Evolutionary conservation across 805 yeast genomes (phyloP).

Genomic region (Saccharomycopsis schoenii): DNA sequence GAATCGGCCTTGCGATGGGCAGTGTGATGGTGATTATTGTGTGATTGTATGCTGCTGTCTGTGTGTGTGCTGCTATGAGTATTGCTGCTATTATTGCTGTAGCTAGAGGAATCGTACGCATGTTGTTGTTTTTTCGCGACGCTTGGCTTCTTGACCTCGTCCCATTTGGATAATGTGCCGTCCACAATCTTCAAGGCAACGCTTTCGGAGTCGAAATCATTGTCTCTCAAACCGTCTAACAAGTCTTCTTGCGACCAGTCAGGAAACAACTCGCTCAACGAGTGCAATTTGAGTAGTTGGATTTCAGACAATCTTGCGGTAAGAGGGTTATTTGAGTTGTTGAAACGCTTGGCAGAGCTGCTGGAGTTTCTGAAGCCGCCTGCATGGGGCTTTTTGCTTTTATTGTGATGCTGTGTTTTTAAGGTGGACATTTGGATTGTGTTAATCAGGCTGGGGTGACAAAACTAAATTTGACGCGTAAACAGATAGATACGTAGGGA

Average conservation of each 20-base stretch:
- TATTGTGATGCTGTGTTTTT: constrained; percentile 2
- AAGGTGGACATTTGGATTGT: neutral
- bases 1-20: neutral
- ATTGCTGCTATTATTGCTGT: constrained; percentile 20
- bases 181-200: constrained; percentile 83
- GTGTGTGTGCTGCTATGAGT: constrained; percentile 19
- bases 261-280: constrained; percentile 80
- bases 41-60: constrained; percentile 9
- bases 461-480: neutral
- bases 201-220: constrained; percentile 58
- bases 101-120: neutral
- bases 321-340: neutral
- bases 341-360: constrained; percentile 4
- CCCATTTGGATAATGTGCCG: constrained; percentile 90
- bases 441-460: neutral
- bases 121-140: constrained; percentile 42
- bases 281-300: constrained; percentile 33
- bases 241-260: constrained; percentile 90
- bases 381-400: constrained; percentile 2
- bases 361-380: constrained; percentile 33
- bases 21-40: neutral
- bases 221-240: constrained; percentile 62
- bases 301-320: constrained; percentile 25
- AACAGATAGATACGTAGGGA: no score
- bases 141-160: constrained; percentile 64